Evolutionary conservation across 2,329 filamentous ascomycete genomes (phyloP), one percentile per base, ranked within the genome.

Genomic region (Paecilomyces formosus): DNA sequence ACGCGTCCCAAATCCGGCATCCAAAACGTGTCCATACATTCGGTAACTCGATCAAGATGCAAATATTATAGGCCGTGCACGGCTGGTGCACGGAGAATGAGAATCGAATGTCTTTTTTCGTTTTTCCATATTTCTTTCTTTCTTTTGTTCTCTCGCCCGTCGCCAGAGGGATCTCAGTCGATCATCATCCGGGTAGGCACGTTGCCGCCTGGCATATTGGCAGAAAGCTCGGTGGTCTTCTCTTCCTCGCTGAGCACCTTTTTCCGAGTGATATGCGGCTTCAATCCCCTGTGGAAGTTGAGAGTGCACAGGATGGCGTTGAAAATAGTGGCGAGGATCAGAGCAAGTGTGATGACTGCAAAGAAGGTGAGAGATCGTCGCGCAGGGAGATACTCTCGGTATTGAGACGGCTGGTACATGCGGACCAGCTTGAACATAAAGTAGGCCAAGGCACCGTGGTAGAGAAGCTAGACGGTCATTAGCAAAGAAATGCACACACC

Each of bases 381-480:
- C 39, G 94, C 93, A 3, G 93, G 88, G 55, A 81, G 72, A 78
- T 97, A 99, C 63, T 85, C 81, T 1, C 72, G 57, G 55, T 71
- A 72, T 65, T 85, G 83, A 51, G 72, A 73, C 11, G 84, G 78
- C 65, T 88, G 85, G 76, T 96, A 99, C 85, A 99, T 99, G 72
- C 94, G 90, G 60, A 94, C 88, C 57, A 99, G 85, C 82, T 99
- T 99, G 85, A 97, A 99, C 71, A 96, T 84, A 80, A 99, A 99
- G 79, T 97, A 99, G 58, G 87, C 90, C 64, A 97, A 83, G 45
- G 87, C 93, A 62, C 88, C 91, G 64, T 96, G 87, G 76, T 96
- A 97, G 58, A 97, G 82, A 56, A 92, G 68, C 80, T 83, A 61
- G 45, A 51, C 39, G 18, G 24, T 22, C 54, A 35, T 60, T 33